Evolutionary conservation across 768 basidiomycete species (phyloP).

Genomic region (Hygrocybe coccinea): DNA sequence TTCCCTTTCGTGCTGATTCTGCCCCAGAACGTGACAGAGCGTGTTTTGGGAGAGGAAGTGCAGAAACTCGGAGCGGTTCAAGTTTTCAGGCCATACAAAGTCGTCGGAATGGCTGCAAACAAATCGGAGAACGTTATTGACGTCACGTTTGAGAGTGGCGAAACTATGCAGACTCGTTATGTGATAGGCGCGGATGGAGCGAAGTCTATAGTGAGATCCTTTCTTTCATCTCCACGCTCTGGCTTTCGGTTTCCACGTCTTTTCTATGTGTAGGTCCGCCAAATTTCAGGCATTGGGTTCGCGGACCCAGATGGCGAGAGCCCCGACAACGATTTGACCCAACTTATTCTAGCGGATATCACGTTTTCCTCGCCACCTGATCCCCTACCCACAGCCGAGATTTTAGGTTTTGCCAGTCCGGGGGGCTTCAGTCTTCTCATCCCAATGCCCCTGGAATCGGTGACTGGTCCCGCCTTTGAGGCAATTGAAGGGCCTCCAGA

Average conservation of each 20-base stretch:
- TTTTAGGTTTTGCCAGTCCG: constrained; percentile 22
- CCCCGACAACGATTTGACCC: constrained; percentile 26
- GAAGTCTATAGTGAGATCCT: constrained; percentile 39
- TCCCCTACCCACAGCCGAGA: constrained; percentile 18
- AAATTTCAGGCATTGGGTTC: constrained; percentile 38
- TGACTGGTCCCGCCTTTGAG: neutral
- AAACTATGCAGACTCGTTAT: constrained; percentile 39
- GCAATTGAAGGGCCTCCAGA: constrained; percentile 16
- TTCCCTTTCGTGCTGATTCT: constrained; percentile 42
- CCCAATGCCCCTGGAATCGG: constrained; percentile 28
- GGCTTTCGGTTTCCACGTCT: neutral
- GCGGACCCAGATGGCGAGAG: constrained; percentile 36
- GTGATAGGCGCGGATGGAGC: constrained; percentile 52
- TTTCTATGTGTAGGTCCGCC: constrained; percentile 49
- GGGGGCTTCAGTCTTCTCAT: constrained; percentile 33
- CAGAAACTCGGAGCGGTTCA: constrained; percentile 27
- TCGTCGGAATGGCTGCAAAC: constrained; percentile 33
- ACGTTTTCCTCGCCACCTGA: constrained; percentile 27
- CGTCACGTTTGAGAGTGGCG: constrained; percentile 45
- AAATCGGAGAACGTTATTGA: constrained; percentile 23
- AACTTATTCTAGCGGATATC: constrained; percentile 47
- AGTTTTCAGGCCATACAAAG: constrained; percentile 37
- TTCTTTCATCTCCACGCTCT: too few species aligned
- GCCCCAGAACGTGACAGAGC: constrained; percentile 44
- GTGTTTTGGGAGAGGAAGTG: constrained; percentile 33